Evolutionary conservation across 2,329 filamentous ascomycete species (phyloP).

Genomic region (Pleoardoris graminearum): DNA sequence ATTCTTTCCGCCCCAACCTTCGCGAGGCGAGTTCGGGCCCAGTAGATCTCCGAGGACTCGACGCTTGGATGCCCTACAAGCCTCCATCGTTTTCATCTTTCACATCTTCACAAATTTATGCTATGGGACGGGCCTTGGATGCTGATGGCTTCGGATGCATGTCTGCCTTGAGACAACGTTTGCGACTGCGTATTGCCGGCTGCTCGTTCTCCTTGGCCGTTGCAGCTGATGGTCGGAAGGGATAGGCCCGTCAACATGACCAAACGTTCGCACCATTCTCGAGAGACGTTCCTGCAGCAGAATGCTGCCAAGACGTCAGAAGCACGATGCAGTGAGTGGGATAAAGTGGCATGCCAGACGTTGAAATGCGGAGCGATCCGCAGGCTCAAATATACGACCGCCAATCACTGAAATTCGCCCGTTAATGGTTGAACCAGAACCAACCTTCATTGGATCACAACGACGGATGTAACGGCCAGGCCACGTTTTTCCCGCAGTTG

Average conservation of each 20-base stretch:
- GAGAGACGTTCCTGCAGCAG: slow-evolving; percentile 27
- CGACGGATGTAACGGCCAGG: slow-evolving; percentile 26
- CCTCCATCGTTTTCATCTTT: slow-evolving; percentile 16
- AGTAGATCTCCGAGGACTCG: slow-evolving; percentile 13
- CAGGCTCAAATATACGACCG: slow-evolving; percentile 21
- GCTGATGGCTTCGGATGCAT: slow-evolving; percentile 18
- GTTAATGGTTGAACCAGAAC: not conserved
- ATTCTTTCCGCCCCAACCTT: slow-evolving; percentile 18
- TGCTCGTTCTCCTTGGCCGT: slow-evolving; percentile 12
- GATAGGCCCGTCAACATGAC: slow-evolving; percentile 21
- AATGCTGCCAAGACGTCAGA: slow-evolving; percentile 26
- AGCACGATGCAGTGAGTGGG: slow-evolving; percentile 24
- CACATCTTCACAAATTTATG: slow-evolving; percentile 29
- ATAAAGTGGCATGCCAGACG: slow-evolving; percentile 20
- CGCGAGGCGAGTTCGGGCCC: slow-evolving; percentile 16
- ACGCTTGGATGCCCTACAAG: slow-evolving; percentile 12
- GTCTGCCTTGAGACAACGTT: slow-evolving; percentile 20
- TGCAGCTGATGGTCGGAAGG: slow-evolving; percentile 24
- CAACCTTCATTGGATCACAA: slow-evolving; percentile 4
- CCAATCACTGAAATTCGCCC: slow-evolving; percentile 22
- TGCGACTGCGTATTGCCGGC: slow-evolving; percentile 12
- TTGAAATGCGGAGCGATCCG: slow-evolving; percentile 39
- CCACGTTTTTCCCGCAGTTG: slow-evolving; percentile 13
- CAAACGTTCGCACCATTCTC: slow-evolving; percentile 18
- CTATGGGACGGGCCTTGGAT: slow-evolving; percentile 19